These are phyloP conservation scores for Phylloporus sp. DNA, from an alignment of 768 basidiomycete species.

Conservation along the genomic window DNA sequence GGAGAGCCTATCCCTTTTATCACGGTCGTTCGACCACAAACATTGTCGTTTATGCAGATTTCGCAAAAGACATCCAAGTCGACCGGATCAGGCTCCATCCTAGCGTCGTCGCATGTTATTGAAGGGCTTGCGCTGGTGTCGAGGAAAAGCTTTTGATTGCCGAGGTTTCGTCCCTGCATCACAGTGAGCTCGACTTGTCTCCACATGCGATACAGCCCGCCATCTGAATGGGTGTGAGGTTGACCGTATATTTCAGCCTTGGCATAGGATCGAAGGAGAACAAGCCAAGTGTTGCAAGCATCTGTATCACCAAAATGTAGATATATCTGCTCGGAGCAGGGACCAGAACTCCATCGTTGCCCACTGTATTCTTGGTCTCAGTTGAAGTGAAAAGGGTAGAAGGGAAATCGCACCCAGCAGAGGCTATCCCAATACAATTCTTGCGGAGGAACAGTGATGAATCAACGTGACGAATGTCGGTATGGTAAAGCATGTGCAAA, in stretches of 20 bases:
- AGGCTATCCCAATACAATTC: constrained; percentile 70
- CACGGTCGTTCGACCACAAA: constrained; percentile 72
- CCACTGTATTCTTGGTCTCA: constrained; percentile 36
- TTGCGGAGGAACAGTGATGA: constrained; percentile 73
- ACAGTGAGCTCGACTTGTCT: constrained; percentile 73
- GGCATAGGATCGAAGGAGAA: constrained; percentile 77
- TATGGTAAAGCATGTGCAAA: constrained; percentile 69
- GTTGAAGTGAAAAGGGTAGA: constrained; percentile 5
- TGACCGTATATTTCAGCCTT: constrained; percentile 75
- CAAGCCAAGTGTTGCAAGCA: constrained; percentile 68
- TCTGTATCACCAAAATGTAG: constrained; percentile 67
- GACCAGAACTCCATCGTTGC: constrained; percentile 54
- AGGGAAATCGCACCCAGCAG: constrained; percentile 44
- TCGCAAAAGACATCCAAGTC: constrained; percentile 78
- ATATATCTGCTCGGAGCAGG: constrained; percentile 63
- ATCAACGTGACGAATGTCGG: constrained; percentile 76
- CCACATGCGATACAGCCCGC: constrained; percentile 86
- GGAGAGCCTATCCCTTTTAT: constrained; percentile 63
- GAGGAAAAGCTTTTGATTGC: constrained; percentile 41
- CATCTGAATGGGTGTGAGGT: constrained; percentile 50
- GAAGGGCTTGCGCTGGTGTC: constrained; percentile 22
- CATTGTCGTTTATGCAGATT: constrained; percentile 61
- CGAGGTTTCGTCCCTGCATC: constrained; percentile 71
- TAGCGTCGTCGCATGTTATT: constrained; percentile 32
- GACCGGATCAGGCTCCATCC: constrained; percentile 45